Percentiles rank a stretch among this genome's conserved stretches.
Conservation (phyloP, 352 stramenopile species). For the Globisporangium spinosum region DNA sequence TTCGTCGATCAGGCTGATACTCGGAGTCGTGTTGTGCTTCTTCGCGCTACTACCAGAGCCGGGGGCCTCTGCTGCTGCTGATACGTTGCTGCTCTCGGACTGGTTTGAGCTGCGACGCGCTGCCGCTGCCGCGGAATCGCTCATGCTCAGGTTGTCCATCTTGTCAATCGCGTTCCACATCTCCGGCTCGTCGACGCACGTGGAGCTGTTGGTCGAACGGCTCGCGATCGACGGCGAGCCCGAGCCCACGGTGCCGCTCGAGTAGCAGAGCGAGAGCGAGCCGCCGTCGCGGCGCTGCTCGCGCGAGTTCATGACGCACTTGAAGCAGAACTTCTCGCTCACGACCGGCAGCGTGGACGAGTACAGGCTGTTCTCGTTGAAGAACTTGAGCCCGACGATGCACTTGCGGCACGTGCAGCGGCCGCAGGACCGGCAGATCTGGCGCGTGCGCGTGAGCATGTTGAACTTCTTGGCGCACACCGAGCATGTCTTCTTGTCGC, state of each 20-base stretch:
- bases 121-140: neutral
- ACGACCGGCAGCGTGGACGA: conserved; percentile 10
- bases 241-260: neutral
- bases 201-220: conserved; percentile 7
- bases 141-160: neutral
- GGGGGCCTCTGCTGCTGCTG: neutral
- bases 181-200: conserved; percentile 4
- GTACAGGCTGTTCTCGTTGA: conserved; percentile 14
- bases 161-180: conserved; percentile 2
- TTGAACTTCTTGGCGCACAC: conserved; percentile 31
- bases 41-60: neutral
- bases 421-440: conserved; percentile 17
- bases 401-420: conserved; percentile 21
- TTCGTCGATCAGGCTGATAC: conserved; percentile 3
- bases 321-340: conserved; percentile 20
- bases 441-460: conserved; percentile 21
- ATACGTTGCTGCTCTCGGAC: neutral
- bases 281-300: conserved; percentile 2
- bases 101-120: neutral
- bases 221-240: neutral
- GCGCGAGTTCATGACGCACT: conserved; percentile 23
- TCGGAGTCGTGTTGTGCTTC: neutral
- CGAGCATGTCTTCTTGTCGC: conserved; percentile 18
- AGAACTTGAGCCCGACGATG: conserved; percentile 23
- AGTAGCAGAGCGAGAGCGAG: conserved; percentile 1